Evolutionary conservation across 2,329 filamentous ascomycete species (phyloP).

Genomic region (Thyridium curvatum): DNA sequence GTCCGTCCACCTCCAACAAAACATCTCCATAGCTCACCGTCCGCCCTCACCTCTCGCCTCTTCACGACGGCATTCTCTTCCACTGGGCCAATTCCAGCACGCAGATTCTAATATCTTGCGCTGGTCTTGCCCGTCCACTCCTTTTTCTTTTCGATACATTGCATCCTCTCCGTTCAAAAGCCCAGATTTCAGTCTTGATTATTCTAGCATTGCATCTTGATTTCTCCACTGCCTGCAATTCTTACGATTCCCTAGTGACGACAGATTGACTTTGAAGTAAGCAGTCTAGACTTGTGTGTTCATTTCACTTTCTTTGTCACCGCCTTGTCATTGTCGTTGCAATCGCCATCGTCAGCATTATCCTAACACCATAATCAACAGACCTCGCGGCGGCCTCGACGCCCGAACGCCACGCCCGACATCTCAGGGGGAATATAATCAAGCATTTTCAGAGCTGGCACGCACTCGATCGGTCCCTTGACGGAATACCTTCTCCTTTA

Average conservation of each 20-base stretch:
- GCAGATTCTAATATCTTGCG: constrained; percentile 43
- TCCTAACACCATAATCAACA: too few species aligned
- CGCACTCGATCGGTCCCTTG: too few species aligned
- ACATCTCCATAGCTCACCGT: not conserved
- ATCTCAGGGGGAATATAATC: too few species aligned
- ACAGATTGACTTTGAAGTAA: constrained; percentile 2
- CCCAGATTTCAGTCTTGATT: constrained; percentile 8
- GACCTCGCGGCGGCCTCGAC: too few species aligned
- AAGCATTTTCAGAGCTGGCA: too few species aligned
- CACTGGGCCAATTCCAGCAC: constrained; percentile 51
- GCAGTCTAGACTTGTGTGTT: too few species aligned
- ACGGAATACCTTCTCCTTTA: too few species aligned
- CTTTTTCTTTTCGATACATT: constrained; percentile 32
- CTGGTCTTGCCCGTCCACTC: constrained; percentile 58
- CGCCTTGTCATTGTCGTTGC: too few species aligned
- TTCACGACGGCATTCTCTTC: constrained; percentile 20
- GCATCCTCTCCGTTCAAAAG: constrained; percentile 1
- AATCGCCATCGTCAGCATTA: too few species aligned
- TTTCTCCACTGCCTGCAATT: constrained; percentile 5
- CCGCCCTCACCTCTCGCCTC: constrained; percentile 14
- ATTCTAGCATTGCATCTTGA: constrained; percentile 10
- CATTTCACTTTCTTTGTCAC: too few species aligned
- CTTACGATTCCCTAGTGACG: constrained; percentile 4
- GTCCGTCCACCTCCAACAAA: too few species aligned
- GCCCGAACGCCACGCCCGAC: too few species aligned